Evolutionary conservation across 116 monocot genomes (phyloP), one percentile per base, ranked within the genome.

Genomic region (Papilionanthe hybrid): DNA sequence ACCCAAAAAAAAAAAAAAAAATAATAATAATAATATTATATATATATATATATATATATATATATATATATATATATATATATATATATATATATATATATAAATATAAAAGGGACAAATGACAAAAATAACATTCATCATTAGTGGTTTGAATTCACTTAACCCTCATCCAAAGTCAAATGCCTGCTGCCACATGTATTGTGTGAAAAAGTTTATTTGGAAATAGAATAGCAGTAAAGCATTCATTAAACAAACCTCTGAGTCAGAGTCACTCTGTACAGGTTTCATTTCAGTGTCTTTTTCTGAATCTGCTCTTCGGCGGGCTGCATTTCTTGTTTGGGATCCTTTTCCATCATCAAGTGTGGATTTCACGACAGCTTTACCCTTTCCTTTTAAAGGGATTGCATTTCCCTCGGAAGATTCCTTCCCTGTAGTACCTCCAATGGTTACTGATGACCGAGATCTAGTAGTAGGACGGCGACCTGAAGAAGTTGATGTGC

Each of bases 371-470:
- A 93, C 44, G 73, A 95, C 90, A 80, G 94, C 99, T 80, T 99
- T 99, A 32, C 99, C 99, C 82, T 99, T 99, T 78, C 87, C 91
- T 84, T 95, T 99, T 41, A 90, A 88, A 60, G 90, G 76, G 73
- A 55, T 89, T 53, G 82, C 63, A 83, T 86, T 80, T 73, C 75
- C 88, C 78, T 93, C 99, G 81, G 78, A 78, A 72, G 82, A 25
- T 63, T 91, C 94, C 81, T 93, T 94, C 55, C 79, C 78, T 68
- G 85, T 72, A 45, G 86, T 56, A 77, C 80, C 84, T 41, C 91
- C 89, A 58, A 90, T 91, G 71, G 79, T 85, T 72, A 84, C 77
- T 23, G 91, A 87, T 57, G 99, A 88, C 78, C 90, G 86, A 84
- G 88, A 91, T 82, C 95, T 87, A 10, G 93, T 93, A 75, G 95